phyloP scores from a whole-genome alignment of 352 stramenopile genomes.

The Pythium dissotocum region DNA sequence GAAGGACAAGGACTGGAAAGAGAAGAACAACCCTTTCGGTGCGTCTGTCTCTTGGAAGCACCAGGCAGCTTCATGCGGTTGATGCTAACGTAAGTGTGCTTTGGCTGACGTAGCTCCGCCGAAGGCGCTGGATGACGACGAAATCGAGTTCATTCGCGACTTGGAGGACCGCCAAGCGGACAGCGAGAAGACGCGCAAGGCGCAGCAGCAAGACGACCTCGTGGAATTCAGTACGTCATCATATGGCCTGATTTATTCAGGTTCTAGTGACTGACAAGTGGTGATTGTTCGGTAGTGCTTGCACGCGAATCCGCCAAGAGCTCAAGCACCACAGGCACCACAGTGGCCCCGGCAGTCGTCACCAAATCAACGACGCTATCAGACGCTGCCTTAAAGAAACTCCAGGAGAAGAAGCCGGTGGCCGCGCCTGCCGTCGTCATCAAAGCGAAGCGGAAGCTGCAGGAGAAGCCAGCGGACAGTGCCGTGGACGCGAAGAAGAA shows the following conservation, averaged over 20 bases:
- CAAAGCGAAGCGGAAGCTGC: slow-evolving; percentile 55
- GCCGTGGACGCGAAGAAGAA: slow-evolving; percentile 30
- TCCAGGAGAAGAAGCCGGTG: slow-evolving; percentile 24
- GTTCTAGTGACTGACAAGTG: not conserved
- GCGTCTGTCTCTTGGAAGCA: not conserved
- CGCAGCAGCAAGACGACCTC: slow-evolving; percentile 75
- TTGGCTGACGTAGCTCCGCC: slow-evolving; percentile 50
- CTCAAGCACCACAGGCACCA: not conserved
- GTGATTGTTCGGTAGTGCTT: slow-evolving; percentile 38
- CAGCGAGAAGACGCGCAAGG: slow-evolving; percentile 47
- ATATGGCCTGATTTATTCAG: not conserved
- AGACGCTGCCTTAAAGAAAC: slow-evolving; percentile 27
- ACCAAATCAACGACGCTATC: slow-evolving; percentile 6
- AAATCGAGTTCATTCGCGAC: slow-evolving; percentile 80
- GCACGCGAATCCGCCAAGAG: slow-evolving; percentile 50
- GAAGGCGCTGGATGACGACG: slow-evolving; percentile 85
- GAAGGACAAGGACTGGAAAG: slow-evolving; percentile 87
- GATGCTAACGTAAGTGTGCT: not conserved
- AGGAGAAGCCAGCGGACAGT: slow-evolving; percentile 9
- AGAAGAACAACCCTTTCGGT: slow-evolving; percentile 90
- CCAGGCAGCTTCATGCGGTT: too few species aligned
- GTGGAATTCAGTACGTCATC: slow-evolving; percentile 62
- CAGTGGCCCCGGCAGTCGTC: not conserved
- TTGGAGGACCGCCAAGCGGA: slow-evolving; percentile 61
- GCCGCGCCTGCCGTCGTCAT: slow-evolving; percentile 44